These are phyloP conservation scores for Pichia exigua DNA, from an alignment of 805 yeast genomes.

Conservation along the genomic window DNA sequence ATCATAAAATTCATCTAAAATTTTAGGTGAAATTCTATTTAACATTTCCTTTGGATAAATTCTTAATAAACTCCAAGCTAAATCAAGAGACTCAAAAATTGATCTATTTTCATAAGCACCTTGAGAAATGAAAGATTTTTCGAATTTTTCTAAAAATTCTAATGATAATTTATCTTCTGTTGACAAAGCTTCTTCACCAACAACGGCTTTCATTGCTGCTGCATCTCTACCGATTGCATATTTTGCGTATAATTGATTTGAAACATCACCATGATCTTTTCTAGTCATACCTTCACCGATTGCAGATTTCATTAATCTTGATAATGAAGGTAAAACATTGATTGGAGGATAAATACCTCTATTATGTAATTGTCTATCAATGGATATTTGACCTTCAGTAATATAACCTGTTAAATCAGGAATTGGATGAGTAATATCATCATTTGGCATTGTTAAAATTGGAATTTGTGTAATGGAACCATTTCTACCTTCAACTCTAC, in stretches of 20 bases:
- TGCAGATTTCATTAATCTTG: slow-evolving; percentile 98
- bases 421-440: slow-evolving; percentile 99
- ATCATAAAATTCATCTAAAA: slow-evolving; percentile 90
- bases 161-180: slow-evolving; percentile 95
- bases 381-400: slow-evolving; percentile 97
- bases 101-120: slow-evolving; percentile 97
- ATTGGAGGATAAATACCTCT: slow-evolving; percentile 99
- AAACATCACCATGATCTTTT: slow-evolving; percentile 98
- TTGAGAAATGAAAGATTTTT: slow-evolving; percentile 89
- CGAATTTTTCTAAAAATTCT: slow-evolving; percentile 97
- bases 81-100: slow-evolving; percentile 90
- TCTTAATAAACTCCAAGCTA: slow-evolving; percentile 96
- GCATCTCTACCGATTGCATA: slow-evolving; percentile 99
- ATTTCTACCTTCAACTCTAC: slow-evolving; percentile 99
- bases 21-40: slow-evolving; percentile 97
- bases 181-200: slow-evolving; percentile 98
- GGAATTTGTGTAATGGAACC: slow-evolving; percentile 99
- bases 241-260: slow-evolving; percentile 97
- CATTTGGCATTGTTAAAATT: slow-evolving; percentile 98
- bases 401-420: slow-evolving; percentile 99
- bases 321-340: slow-evolving; percentile 93
- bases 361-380: slow-evolving; percentile 93
- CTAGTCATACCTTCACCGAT: slow-evolving; percentile 99
- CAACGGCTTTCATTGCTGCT: slow-evolving; percentile 99
- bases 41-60: slow-evolving; percentile 98